These are phyloP conservation scores for Phytophthora tubulina DNA, from an alignment of 352 stramenopile species.

Conservation along the genomic window DNA sequence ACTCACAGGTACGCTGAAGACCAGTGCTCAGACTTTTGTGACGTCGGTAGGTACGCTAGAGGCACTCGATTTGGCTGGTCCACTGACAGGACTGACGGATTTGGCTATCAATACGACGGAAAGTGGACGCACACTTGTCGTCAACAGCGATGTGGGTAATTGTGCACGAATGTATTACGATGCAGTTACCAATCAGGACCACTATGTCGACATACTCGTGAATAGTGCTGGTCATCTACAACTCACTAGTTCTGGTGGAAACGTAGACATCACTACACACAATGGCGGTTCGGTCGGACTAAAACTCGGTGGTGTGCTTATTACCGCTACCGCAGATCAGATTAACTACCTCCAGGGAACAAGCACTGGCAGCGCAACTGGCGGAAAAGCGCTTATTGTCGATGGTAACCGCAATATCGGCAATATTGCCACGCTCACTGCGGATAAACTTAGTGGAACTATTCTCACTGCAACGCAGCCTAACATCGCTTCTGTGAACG, in stretches of 20 bases:
- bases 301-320: too few species aligned
- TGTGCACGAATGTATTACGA: conserved; percentile 1
- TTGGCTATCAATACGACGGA: not conserved
- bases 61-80: not conserved
- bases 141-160: not conserved
- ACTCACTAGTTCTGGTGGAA: not conserved
- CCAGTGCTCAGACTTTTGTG: not conserved
- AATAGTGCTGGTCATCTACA: conserved; percentile 1
- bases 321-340: too few species aligned
- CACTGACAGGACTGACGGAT: not conserved
- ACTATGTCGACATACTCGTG: conserved; percentile 1
- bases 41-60: not conserved
- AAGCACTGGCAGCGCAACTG: too few species aligned
- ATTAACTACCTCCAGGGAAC: too few species aligned
- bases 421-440: not conserved
- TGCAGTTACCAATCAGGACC: not conserved
- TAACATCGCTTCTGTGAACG: not conserved
- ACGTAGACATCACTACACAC: not conserved
- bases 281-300: too few species aligned
- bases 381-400: too few species aligned
- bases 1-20: not conserved
- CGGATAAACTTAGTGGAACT: conserved; percentile 1
- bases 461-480: not conserved
- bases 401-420: too few species aligned
- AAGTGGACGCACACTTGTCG: not conserved